Percentiles rank a stretch among this genome's conserved stretches.
Conservation (phyloP, 192 early-diverging fungal genomes). For the Thamnidium elegans region DNA sequence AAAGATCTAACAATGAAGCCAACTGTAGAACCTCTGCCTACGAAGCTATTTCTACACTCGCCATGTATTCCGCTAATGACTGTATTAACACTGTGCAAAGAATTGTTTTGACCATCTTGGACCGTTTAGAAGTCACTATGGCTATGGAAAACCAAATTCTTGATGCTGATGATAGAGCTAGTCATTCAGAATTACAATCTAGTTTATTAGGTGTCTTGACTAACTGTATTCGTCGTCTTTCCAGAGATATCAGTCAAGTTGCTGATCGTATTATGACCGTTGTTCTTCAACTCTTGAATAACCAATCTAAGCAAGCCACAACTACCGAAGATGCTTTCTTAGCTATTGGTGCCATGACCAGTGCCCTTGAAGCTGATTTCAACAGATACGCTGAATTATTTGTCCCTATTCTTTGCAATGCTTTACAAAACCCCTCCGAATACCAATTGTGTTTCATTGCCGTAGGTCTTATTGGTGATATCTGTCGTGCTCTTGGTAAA, state of each 20-base stretch:
- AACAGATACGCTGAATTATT: slow-evolving; percentile 85
- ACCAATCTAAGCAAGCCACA: slow-evolving; percentile 72
- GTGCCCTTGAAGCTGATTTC: slow-evolving; percentile 84
- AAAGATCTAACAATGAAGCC: slow-evolving; percentile 67
- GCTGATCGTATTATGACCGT: slow-evolving; percentile 91
- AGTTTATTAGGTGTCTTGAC: slow-evolving; percentile 91
- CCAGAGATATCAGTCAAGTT: slow-evolving; percentile 65
- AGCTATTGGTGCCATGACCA: slow-evolving; percentile 81
- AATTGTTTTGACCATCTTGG: slow-evolving; percentile 72
- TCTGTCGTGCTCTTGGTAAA: slow-evolving; percentile 83
- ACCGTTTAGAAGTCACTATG: slow-evolving; percentile 77
- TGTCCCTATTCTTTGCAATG: slow-evolving; percentile 74
- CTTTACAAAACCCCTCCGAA: slow-evolving; percentile 88
- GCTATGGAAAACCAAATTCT: slow-evolving; percentile 67
- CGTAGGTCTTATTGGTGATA: slow-evolving; percentile 96
- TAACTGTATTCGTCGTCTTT: slow-evolving; percentile 77
- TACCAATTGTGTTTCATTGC: slow-evolving; percentile 91
- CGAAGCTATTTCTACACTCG: slow-evolving; percentile 87
- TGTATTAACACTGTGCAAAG: slow-evolving; percentile 72
- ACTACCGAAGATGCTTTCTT: slow-evolving; percentile 91
- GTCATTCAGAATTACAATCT: slow-evolving; percentile 84
- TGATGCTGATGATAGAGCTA: slow-evolving; percentile 76
- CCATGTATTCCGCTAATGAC: slow-evolving; percentile 66
- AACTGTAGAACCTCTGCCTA: slow-evolving; percentile 91
- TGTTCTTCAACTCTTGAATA: slow-evolving; percentile 73